Evolutionary conservation across 2,329 filamentous ascomycete genomes (phyloP).

Genomic region (Stachybotrys elegans): DNA sequence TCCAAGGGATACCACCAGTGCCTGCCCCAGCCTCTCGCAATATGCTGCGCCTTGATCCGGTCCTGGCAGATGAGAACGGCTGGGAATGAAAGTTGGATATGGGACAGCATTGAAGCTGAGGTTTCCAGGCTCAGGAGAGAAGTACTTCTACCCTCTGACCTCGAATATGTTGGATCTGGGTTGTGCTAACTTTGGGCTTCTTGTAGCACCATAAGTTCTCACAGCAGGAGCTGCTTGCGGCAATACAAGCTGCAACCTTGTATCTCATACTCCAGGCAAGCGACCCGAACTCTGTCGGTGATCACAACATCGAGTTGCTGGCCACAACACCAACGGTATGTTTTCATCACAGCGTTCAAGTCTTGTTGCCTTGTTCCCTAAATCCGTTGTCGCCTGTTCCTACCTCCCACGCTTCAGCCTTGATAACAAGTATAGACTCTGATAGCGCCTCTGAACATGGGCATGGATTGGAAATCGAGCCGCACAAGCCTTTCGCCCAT

Average conservation of each 20-base stretch:
- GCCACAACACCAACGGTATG: constrained; percentile 7
- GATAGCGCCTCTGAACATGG: background rate
- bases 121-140: constrained; percentile 5
- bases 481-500: background rate
- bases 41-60: constrained; percentile 11
- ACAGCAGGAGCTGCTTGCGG: constrained; percentile 4
- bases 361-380: background rate
- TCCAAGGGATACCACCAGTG: constrained; percentile 9
- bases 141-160: constrained; percentile 6
- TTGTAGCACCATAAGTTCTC: constrained; percentile 2
- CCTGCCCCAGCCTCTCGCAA: constrained; percentile 8
- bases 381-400: constrained; percentile 1
- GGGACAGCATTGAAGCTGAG: constrained; percentile 14
- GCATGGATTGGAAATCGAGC: background rate
- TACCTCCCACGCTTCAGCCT: background rate
- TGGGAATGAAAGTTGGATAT: constrained; percentile 10
- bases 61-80: constrained; percentile 11
- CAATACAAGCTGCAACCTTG: constrained; percentile 7
- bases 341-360: background rate
- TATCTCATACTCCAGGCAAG: constrained; percentile 9
- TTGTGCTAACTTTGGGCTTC: background rate
- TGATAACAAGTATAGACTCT: background rate
- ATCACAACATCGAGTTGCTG: constrained; percentile 7
- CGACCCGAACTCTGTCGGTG: constrained; percentile 5
- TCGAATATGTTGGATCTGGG: background rate